Percentiles rank a stretch among this genome's conserved stretches.
Evolutionary conservation across 2,329 filamentous ascomycete species (phyloP).

Genomic region (Monosporascus sp.): DNA sequence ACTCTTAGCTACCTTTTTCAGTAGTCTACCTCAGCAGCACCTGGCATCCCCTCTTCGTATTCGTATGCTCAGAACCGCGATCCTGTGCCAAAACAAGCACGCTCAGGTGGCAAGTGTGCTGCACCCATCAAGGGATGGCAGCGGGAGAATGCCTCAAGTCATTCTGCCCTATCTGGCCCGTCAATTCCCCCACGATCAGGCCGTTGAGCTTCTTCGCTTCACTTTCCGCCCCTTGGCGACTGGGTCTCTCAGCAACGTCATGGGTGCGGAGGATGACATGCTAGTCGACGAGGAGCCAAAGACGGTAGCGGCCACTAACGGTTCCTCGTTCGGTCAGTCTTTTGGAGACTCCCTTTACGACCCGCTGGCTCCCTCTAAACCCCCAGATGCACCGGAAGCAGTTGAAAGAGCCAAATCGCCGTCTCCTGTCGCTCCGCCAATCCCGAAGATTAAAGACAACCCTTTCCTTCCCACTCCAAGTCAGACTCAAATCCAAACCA

Average conservation of each 20-base stretch:
- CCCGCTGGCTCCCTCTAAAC: neutral
- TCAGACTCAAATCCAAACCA: conserved; percentile 19
- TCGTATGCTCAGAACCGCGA: conserved; percentile 74
- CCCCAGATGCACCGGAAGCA: conserved; percentile 5
- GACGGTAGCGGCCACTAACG: conserved; percentile 13
- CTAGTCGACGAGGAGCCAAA: conserved; percentile 24
- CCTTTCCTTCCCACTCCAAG: conserved; percentile 18
- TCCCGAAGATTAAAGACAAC: conserved; percentile 8
- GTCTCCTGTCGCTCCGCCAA: conserved; percentile 3
- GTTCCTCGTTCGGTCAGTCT: conserved; percentile 17
- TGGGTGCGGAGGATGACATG: conserved; percentile 32
- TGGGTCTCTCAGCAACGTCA: conserved; percentile 19
- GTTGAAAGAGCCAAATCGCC: conserved; percentile 4
- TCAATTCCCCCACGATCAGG: conserved; percentile 55
- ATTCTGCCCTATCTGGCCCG: conserved; percentile 74
- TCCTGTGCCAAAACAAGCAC: conserved; percentile 61
- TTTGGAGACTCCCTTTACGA: conserved; percentile 7
- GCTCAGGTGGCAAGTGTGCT: conserved; percentile 79
- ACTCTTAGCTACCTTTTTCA: conserved; percentile 60
- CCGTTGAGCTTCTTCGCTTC: conserved; percentile 65
- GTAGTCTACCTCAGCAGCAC: conserved; percentile 57
- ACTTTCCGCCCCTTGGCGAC: conserved; percentile 43
- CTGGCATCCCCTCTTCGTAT: conserved; percentile 67
- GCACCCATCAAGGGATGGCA: conserved; percentile 63
- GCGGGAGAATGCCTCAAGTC: conserved; percentile 61